Evolutionary conservation across 192 early-diverging fungal genomes (phyloP).

Genomic region (Coemansia sp.): DNA sequence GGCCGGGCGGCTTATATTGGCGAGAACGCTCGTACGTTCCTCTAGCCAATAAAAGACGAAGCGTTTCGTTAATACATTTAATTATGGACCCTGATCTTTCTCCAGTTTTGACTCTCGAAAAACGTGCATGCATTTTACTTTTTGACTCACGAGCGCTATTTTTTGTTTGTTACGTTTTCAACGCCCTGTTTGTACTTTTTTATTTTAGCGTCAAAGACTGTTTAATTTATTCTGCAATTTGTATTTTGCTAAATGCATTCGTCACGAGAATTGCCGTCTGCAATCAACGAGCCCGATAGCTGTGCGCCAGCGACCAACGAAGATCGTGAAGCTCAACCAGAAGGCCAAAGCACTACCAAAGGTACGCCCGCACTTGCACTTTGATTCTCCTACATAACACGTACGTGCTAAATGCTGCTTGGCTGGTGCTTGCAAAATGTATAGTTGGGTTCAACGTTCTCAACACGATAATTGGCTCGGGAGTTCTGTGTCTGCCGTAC

Average conservation of each 20-base stretch:
- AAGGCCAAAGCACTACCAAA: constrained; percentile 12
- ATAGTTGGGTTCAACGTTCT: constrained; percentile 59
- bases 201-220: too few species aligned
- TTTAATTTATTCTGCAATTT: constrained; percentile 2
- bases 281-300: neutral
- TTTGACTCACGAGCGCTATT: too few species aligned
- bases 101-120: too few species aligned
- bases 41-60: constrained; percentile 9
- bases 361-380: neutral
- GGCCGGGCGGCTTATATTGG: constrained; percentile 38
- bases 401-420: neutral
- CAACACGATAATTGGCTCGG: constrained; percentile 67
- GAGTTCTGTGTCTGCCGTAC: constrained; percentile 64
- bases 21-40: constrained; percentile 24
- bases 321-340: neutral
- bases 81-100: too few species aligned
- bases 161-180: too few species aligned
- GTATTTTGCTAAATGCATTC: constrained; percentile 5
- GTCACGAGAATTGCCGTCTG: neutral
- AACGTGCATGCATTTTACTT: too few species aligned
- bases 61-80: too few species aligned
- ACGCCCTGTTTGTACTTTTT: too few species aligned
- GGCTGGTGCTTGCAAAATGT: neutral
- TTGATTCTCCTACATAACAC: neutral
- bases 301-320: neutral